phyloP scores from a whole-genome alignment of 1,139 yeast genomes.

The Petasospora fabianii region DNA sequence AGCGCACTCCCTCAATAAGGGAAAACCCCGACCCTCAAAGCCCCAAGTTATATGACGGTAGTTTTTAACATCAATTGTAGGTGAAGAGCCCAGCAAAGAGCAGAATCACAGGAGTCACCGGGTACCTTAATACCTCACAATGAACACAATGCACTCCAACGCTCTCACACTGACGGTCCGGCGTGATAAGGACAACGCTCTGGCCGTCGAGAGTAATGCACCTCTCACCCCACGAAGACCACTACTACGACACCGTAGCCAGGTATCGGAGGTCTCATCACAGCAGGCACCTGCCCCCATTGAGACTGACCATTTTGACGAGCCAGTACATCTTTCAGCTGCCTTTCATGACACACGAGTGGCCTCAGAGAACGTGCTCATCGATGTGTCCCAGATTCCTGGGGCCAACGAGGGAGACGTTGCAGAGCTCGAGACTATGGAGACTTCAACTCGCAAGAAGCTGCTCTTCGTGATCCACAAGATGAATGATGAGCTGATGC shows the following conservation, averaged over 20 bases:
- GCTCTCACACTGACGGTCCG: slow-evolving; percentile 26
- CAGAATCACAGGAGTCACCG: not conserved
- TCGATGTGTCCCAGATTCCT: slow-evolving; percentile 57
- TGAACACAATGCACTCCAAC: slow-evolving; percentile 24
- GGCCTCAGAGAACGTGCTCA: slow-evolving; percentile 54
- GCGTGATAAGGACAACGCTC: slow-evolving; percentile 19
- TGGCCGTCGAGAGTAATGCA: slow-evolving; percentile 23
- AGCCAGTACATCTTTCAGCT: slow-evolving; percentile 41
- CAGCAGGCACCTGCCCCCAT: not conserved
- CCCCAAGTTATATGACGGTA: no score
- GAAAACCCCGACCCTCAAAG: no score
- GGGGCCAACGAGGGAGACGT: slow-evolving; percentile 68
- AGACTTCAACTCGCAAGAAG: slow-evolving; percentile 31
- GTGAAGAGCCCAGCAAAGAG: no score
- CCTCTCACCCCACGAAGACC: slow-evolving; percentile 3
- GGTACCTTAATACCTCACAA: not conserved
- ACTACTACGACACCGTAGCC: slow-evolving; percentile 1
- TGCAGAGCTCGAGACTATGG: slow-evolving; percentile 55
- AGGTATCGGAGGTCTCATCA: not conserved
- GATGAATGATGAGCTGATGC: slow-evolving; percentile 32
- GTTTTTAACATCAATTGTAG: no score
- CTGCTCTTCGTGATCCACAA: slow-evolving; percentile 44
- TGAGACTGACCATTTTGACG: slow-evolving; percentile 12
- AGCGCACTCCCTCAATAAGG: no score
- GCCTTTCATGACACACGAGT: slow-evolving; percentile 74